Conservation (phyloP, 495 filamentous ascomycete species). For the Penicillium samsonianum region DNA sequence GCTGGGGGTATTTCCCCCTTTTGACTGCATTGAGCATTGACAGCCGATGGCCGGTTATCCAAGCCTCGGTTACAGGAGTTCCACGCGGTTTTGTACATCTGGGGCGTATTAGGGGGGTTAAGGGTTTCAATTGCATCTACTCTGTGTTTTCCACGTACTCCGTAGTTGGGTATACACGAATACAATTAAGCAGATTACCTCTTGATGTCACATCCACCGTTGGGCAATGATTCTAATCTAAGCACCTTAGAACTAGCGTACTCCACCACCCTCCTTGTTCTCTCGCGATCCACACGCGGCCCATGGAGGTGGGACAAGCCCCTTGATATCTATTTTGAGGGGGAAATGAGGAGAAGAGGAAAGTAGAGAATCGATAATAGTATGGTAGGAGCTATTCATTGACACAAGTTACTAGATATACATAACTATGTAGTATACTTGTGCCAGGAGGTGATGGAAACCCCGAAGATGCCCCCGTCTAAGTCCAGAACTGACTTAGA, state of each 20-base stretch:
- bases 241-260: slow-evolving; percentile 24
- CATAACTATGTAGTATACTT: too few species aligned
- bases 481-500: background rate
- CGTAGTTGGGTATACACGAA: background rate
- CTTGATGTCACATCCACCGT: slow-evolving; percentile 8
- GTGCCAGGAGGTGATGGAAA: background rate
- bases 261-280: slow-evolving; percentile 30
- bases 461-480: background rate
- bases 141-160: background rate
- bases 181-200: background rate
- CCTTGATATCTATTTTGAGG: slow-evolving; percentile 10
- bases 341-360: background rate
- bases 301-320: slow-evolving; percentile 24
- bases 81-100: slow-evolving; percentile 17
- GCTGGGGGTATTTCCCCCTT: slow-evolving; percentile 11
- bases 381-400: too few species aligned
- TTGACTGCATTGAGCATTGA: slow-evolving; percentile 24
- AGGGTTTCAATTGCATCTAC: background rate
- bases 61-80: slow-evolving; percentile 26
- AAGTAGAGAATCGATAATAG: background rate
- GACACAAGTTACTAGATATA: too few species aligned
- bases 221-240: slow-evolving; percentile 23
- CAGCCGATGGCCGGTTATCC: slow-evolving; percentile 20
- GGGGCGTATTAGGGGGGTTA: slow-evolving; percentile 2
- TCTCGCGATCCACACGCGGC: slow-evolving; percentile 32